A percentile compares a stretch with the other conserved stretches of the same genome.
phyloP scores from a whole-genome alignment of 2,329 filamentous ascomycete species.

The Penicillium capsulatum region DNA sequence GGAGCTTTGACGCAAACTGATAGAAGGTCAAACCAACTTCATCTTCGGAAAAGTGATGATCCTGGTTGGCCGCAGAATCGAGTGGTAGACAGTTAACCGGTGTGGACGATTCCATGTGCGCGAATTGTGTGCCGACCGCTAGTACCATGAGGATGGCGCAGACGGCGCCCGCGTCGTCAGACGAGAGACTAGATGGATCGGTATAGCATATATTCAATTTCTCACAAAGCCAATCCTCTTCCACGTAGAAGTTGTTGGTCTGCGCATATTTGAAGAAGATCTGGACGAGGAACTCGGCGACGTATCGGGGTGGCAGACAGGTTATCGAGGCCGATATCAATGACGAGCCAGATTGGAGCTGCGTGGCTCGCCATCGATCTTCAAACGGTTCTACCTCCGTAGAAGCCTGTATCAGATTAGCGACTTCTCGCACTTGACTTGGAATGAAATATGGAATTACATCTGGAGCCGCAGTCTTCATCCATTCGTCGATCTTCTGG shows the following conservation, averaged over 20 bases:
- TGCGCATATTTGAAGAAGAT: constrained; percentile 45
- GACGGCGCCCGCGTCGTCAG: constrained; percentile 40
- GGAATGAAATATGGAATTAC: constrained; percentile 17
- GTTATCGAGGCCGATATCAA: constrained; percentile 37
- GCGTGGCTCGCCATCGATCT: constrained; percentile 42
- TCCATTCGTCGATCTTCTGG: constrained; percentile 43
- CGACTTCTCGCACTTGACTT: neutral
- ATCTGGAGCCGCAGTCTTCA: constrained; percentile 37
- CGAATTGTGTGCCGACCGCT: constrained; percentile 44
- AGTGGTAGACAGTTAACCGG: constrained; percentile 32
- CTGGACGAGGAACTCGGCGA: constrained; percentile 42
- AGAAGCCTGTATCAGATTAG: constrained; percentile 24
- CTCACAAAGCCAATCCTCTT: constrained; percentile 40
- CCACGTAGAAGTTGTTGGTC: constrained; percentile 44
- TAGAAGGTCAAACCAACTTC: constrained; percentile 56
- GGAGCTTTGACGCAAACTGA: constrained; percentile 51
- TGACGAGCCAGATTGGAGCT: constrained; percentile 40
- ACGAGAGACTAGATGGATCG: constrained; percentile 32
- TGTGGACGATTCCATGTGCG: constrained; percentile 39
- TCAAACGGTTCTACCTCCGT: constrained; percentile 39
- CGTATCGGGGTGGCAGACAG: constrained; percentile 42
- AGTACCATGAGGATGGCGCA: constrained; percentile 43
- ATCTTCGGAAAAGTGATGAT: constrained; percentile 47
- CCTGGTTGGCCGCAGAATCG: constrained; percentile 25
- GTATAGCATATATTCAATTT: constrained; percentile 39